These are phyloP conservation scores for Volvox carteri DNA, from an alignment of 163 green algal species.

Conservation along the genomic window DNA sequence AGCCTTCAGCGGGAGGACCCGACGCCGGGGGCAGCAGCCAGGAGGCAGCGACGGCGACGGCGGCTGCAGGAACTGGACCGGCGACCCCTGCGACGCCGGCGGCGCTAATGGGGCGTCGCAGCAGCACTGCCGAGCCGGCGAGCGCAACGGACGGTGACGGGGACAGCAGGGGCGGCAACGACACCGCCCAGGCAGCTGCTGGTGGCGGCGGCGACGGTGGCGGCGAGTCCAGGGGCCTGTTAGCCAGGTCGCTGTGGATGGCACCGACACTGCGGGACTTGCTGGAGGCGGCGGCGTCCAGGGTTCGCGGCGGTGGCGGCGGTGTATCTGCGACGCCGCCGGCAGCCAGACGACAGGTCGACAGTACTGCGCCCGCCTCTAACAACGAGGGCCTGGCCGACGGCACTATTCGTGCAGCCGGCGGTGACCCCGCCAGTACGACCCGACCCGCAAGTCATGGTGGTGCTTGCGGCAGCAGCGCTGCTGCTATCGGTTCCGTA, in stretches of 20 bases:
- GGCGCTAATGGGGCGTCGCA: background rate
- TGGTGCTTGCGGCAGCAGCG: background rate
- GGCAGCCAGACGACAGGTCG: no score
- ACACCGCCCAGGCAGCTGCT: background rate
- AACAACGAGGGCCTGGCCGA: background rate
- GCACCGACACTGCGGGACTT: conserved; percentile 20
- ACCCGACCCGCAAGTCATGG: background rate
- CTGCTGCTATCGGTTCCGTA: background rate
- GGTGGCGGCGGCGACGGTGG: background rate
- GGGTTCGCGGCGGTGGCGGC: background rate
- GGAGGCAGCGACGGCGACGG: background rate
- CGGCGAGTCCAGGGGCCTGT: background rate
- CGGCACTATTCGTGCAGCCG: background rate
- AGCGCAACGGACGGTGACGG: background rate
- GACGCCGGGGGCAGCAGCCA: no score
- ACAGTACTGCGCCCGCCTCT: background rate
- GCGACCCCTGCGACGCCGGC: background rate
- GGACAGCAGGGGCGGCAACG: background rate
- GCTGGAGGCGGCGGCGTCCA: background rate
- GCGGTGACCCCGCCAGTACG: background rate
- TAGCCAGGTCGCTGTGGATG: background rate
- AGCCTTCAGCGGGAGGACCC: no score
- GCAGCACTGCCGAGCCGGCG: background rate
- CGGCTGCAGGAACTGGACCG: background rate
- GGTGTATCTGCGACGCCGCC: background rate